phyloP scores from a whole-genome alignment of 805 yeast genomes.

The Saturnispora silvae region DNA sequence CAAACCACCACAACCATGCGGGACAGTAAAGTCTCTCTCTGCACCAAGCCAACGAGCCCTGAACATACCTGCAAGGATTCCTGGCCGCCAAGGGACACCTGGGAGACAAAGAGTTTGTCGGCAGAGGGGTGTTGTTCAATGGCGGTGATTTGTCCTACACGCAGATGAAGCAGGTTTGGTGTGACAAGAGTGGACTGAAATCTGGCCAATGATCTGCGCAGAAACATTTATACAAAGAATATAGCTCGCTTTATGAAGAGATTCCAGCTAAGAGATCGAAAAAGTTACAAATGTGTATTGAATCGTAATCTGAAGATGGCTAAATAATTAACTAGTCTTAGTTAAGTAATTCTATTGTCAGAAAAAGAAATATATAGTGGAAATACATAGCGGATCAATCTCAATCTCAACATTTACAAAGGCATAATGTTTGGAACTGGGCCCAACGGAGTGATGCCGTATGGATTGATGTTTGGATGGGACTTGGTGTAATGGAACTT shows the following conservation, averaged over 20 bases:
- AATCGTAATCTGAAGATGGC: too few relatives aligned
- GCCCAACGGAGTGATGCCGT: slow-evolving; percentile 77
- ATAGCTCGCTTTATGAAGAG: too few relatives aligned
- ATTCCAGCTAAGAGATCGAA: too few relatives aligned
- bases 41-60: slow-evolving; percentile 41
- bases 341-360: too few relatives aligned
- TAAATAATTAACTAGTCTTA: too few relatives aligned
- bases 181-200: slow-evolving; percentile 4
- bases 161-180: slow-evolving; percentile 21
- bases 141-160: slow-evolving; percentile 39
- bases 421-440: slow-evolving; percentile 71
- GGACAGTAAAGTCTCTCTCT: slow-evolving; percentile 28
- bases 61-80: slow-evolving; percentile 39
- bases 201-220: not conserved
- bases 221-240: not conserved
- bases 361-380: too few relatives aligned
- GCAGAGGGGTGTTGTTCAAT: slow-evolving; percentile 46
- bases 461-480: slow-evolving; percentile 71
- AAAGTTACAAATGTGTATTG: too few relatives aligned
- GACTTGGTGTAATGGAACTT: slow-evolving; percentile 85
- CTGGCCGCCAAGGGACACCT: slow-evolving; percentile 20
- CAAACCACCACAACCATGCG: slow-evolving; percentile 41
- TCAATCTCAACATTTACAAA: slow-evolving; percentile 14
- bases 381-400: too few relatives aligned
- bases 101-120: slow-evolving; percentile 48